These are phyloP conservation scores for Phytophthora melonis DNA, from an alignment of 352 stramenopile genomes.

Conservation along the genomic window DNA sequence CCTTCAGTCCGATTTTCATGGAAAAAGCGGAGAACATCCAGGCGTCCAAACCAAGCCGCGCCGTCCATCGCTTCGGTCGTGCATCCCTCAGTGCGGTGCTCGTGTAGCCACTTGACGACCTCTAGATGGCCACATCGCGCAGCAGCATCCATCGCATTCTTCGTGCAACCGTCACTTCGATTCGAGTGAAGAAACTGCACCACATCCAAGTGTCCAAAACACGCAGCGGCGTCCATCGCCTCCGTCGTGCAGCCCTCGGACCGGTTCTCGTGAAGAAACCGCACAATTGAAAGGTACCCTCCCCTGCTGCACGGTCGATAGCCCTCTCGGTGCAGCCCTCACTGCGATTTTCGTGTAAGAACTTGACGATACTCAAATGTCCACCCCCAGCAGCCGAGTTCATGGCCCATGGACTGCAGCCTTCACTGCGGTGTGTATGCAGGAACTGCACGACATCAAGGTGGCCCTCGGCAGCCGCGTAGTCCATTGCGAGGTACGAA, in stretches of 20 bases:
- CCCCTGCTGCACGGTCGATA: slow-evolving; percentile 36
- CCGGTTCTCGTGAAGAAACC: slow-evolving; percentile 30
- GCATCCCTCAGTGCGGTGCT: slow-evolving; percentile 38
- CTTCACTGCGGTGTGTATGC: slow-evolving; percentile 32
- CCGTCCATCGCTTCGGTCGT: slow-evolving; percentile 49
- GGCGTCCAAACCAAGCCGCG: slow-evolving; percentile 42
- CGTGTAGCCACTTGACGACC: slow-evolving; percentile 32
- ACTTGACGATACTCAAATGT: slow-evolving; percentile 45
- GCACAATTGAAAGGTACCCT: slow-evolving; percentile 28
- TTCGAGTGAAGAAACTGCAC: slow-evolving; percentile 45
- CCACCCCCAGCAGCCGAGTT: slow-evolving; percentile 43
- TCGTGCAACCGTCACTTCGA: slow-evolving; percentile 32
- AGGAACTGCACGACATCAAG: slow-evolving; percentile 38
- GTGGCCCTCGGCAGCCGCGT: slow-evolving; percentile 34
- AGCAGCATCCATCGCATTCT: slow-evolving; percentile 42
- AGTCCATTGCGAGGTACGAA: slow-evolving; percentile 41
- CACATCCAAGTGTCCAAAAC: slow-evolving; percentile 38
- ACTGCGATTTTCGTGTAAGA: slow-evolving; percentile 38
- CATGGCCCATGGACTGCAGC: slow-evolving; percentile 36
- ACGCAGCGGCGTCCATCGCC: slow-evolving; percentile 45
- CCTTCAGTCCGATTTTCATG: slow-evolving; percentile 37
- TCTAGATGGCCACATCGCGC: slow-evolving; percentile 42
- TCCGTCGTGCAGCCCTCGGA: slow-evolving; percentile 26
- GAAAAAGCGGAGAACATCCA: slow-evolving; percentile 46
- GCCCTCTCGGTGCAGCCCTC: slow-evolving; percentile 37